phyloP scores from a whole-genome alignment of 805 yeast genomes.

The Ogataea nakhonphanomensis region DNA sequence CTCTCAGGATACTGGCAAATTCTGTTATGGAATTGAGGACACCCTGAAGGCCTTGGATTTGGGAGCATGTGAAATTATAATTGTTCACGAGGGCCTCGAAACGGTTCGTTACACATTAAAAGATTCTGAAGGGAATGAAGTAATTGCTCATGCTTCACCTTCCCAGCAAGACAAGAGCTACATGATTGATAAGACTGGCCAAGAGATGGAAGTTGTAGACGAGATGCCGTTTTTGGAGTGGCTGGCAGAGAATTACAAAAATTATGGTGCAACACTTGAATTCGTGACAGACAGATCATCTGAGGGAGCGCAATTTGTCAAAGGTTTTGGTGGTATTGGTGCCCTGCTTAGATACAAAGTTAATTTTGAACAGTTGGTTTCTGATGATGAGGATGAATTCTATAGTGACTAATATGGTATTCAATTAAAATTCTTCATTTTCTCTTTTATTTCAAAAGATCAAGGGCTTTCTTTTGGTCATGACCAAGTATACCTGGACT shows the following conservation, averaged over 20 bases:
- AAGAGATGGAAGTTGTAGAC: conserved; percentile 84
- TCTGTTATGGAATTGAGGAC: conserved; percentile 96
- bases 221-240: conserved; percentile 91
- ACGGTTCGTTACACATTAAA: conserved; percentile 79
- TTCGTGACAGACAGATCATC: conserved; percentile 95
- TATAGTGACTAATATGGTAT: conserved; percentile 42
- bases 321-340: conserved; percentile 99
- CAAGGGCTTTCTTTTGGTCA: conserved; percentile 62
- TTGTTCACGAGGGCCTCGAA: conserved; percentile 90
- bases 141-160: conserved; percentile 70
- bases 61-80: conserved; percentile 91
- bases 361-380: conserved; percentile 91
- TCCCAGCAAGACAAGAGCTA: conserved; percentile 70
- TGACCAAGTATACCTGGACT: conserved; percentile 67
- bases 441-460: conserved; percentile 45
- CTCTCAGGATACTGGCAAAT: conserved; percentile 94
- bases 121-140: conserved; percentile 75
- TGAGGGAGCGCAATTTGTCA: conserved; percentile 97
- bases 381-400: conserved; percentile 84
- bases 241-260: conserved; percentile 95
- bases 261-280: conserved; percentile 92
- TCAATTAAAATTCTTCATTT: conserved; percentile 1
- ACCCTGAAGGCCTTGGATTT: conserved; percentile 93
- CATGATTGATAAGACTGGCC: conserved; percentile 82
- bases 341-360: conserved; percentile 94